phyloP scores from a whole-genome alignment of 371 early-diverging fungal species.

The Apophysomyces elegans region DNA sequence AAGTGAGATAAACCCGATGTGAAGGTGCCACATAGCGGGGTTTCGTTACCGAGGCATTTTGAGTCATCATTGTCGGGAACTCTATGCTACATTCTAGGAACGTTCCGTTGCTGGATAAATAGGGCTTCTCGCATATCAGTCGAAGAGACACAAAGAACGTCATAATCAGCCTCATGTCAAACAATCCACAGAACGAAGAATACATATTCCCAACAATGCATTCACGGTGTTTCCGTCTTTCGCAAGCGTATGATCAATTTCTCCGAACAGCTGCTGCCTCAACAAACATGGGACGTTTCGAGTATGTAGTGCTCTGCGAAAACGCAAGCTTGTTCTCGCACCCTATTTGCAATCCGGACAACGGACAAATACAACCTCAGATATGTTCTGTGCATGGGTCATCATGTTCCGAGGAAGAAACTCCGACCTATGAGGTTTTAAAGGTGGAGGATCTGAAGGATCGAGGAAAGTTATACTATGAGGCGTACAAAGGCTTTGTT shows the following conservation, averaged over 20 bases:
- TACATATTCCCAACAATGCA: not conserved
- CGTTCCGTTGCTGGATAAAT: too few species aligned
- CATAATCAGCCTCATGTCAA: not conserved
- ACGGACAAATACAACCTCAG: not conserved
- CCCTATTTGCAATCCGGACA: not conserved
- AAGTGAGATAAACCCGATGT: too few species aligned
- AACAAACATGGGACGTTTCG: not conserved
- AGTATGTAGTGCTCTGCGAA: not conserved
- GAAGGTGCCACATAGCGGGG: too few species aligned
- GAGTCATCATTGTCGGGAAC: too few species aligned
- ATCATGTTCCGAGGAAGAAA: not conserved
- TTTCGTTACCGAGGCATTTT: too few species aligned
- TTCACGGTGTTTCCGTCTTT: not conserved
- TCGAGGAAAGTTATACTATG: not conserved
- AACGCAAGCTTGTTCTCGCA: not conserved
- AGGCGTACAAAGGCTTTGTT: not conserved
- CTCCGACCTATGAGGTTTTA: not conserved
- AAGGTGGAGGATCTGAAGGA: not conserved
- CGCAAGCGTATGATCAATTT: not conserved
- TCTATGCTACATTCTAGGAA: too few species aligned
- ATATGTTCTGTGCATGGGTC: not conserved
- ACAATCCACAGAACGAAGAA: not conserved
- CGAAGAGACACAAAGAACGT: too few species aligned
- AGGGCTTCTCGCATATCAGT: too few species aligned
- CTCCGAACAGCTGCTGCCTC: not conserved